Percentiles rank a stretch among this genome's conserved stretches.
phyloP scores from a whole-genome alignment of 2,329 filamentous ascomycete species.

The Fusarium praegraminearum region DNA sequence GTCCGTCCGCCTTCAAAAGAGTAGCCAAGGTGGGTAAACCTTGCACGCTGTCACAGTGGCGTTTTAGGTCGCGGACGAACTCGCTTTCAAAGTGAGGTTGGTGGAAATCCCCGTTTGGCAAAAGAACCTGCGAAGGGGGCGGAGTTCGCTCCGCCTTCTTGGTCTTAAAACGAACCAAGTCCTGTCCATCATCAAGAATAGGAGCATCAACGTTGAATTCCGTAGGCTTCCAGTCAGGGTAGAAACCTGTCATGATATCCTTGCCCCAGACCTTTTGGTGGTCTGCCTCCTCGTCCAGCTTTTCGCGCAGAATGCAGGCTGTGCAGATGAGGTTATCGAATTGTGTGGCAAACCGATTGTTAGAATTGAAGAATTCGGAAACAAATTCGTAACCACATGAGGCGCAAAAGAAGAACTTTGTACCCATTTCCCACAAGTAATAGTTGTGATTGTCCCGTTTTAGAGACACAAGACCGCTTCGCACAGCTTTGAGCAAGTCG shows the following conservation, averaged over 20 bases:
- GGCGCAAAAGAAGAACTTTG: slow-evolving; percentile 47
- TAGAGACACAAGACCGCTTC: slow-evolving; percentile 44
- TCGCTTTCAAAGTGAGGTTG: slow-evolving; percentile 4
- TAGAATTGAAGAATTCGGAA: slow-evolving; percentile 48
- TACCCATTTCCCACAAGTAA: slow-evolving; percentile 46
- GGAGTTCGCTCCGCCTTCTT: slow-evolving; percentile 19
- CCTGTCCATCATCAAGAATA: slow-evolving; percentile 27
- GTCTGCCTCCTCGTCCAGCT: slow-evolving; percentile 50
- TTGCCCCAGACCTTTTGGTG: slow-evolving; percentile 45
- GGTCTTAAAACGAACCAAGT: slow-evolving; percentile 42
- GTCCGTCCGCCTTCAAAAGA: slow-evolving; percentile 1
- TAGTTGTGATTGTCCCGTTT: slow-evolving; percentile 40
- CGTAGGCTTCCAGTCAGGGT: slow-evolving; percentile 42
- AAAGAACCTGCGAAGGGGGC: slow-evolving; percentile 4
- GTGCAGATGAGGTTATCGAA: slow-evolving; percentile 45
- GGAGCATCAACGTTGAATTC: slow-evolving; percentile 52
- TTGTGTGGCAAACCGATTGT: neutral
- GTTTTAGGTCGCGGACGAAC: slow-evolving; percentile 47
- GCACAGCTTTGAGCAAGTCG: slow-evolving; percentile 52
- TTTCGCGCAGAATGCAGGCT: slow-evolving; percentile 48
- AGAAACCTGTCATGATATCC: slow-evolving; percentile 40
- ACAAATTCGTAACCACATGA: slow-evolving; percentile 53
- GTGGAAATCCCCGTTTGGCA: slow-evolving; percentile 27
- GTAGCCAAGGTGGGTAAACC: slow-evolving; percentile 45
- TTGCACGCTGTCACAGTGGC: slow-evolving; percentile 48